Conservation (phyloP, 1,284 basidiomycete genomes). For the Pseudozyma sp. region DNA sequence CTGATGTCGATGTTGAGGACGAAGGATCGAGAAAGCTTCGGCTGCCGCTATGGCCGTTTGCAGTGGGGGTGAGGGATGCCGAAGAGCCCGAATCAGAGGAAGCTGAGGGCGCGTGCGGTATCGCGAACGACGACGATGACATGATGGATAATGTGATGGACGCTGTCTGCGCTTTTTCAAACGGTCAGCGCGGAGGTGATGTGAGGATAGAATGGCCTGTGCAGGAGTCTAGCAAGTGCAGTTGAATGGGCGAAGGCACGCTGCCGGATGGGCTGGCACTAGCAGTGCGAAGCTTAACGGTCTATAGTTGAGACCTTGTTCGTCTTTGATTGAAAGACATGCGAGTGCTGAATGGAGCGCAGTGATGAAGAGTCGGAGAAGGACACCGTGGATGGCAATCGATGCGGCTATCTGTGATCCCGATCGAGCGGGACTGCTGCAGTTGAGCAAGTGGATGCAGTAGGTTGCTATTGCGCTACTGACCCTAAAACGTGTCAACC, state of each 20-base stretch:
- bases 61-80: constrained; percentile 39
- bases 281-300: not conserved
- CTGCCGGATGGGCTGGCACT: not conserved
- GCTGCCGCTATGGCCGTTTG: constrained; percentile 28
- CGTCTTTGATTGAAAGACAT: not conserved
- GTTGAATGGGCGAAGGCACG: not conserved
- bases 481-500: too few relatives aligned
- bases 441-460: too few relatives aligned
- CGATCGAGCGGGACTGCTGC: not conserved
- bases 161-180: too few relatives aligned
- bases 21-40: constrained; percentile 27
- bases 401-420: not conserved
- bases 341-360: constrained; percentile 9
- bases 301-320: not conserved
- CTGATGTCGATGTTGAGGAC: constrained; percentile 5
- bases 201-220: too few relatives aligned
- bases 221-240: too few relatives aligned
- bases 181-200: too few relatives aligned
- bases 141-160: too few relatives aligned
- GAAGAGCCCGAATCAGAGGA: constrained; percentile 50
- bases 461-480: too few relatives aligned
- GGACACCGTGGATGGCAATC: not conserved
- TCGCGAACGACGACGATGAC: constrained; percentile 31
- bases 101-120: constrained; percentile 34
- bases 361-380: not conserved